These are phyloP conservation scores for Podila clonocystis DNA, from an alignment of 192 early-diverging fungal species.

Conservation along the genomic window DNA sequence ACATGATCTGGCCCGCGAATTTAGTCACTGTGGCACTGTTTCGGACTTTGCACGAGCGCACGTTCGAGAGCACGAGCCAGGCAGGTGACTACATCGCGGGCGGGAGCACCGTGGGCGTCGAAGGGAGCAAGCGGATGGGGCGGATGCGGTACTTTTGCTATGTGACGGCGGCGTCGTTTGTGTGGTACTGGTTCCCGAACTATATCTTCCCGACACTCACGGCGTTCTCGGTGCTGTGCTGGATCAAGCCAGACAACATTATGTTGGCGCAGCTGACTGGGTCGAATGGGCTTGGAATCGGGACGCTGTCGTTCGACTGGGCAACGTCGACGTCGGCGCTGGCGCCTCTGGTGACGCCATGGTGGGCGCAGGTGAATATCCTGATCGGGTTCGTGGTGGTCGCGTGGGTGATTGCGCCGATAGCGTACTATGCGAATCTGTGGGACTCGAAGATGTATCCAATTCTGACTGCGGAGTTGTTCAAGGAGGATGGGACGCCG, in stretches of 20 bases:
- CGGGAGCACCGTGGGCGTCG: not conserved
- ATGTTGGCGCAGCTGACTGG: constrained; percentile 50
- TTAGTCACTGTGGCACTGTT: constrained; percentile 58
- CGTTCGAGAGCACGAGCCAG: constrained; percentile 44
- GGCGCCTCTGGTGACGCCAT: constrained; percentile 50
- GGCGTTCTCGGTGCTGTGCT: constrained; percentile 56
- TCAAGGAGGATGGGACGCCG: constrained; percentile 19
- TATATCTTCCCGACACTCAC: constrained; percentile 57
- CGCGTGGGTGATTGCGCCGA: constrained; percentile 50
- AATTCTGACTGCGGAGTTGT: constrained; percentile 37
- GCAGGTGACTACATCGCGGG: too few species aligned
- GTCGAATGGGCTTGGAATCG: constrained; percentile 48
- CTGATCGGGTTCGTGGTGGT: constrained; percentile 50
- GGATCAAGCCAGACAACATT: constrained; percentile 50
- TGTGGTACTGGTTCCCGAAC: constrained; percentile 60
- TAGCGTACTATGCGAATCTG: constrained; percentile 44
- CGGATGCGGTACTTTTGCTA: constrained; percentile 50
- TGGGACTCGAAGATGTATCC: constrained; percentile 51
- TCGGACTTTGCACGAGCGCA: constrained; percentile 45
- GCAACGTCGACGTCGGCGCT: constrained; percentile 40
- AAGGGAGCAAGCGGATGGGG: not conserved
- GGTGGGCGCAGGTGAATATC: constrained; percentile 50
- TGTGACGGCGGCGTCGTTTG: constrained; percentile 42
- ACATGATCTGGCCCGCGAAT: constrained; percentile 70
- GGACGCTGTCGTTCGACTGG: constrained; percentile 54